Conservation (phyloP, 2,329 filamentous ascomycete genomes). For the Stagonosporopsis cucurbitacearum region DNA sequence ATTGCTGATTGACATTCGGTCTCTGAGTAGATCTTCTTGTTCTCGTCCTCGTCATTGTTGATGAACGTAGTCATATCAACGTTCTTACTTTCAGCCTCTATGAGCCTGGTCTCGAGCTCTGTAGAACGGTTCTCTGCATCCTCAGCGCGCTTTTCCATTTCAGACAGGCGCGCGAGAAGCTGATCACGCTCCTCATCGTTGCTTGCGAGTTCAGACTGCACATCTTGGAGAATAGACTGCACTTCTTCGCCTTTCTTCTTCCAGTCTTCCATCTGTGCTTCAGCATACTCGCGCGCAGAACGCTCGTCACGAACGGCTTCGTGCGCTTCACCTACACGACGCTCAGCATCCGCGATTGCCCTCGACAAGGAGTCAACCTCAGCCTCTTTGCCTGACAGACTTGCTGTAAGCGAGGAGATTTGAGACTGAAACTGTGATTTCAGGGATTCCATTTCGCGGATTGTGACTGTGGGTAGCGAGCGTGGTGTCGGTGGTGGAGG, state of each 20-base stretch:
- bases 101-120: slow-evolving; percentile 63
- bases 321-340: slow-evolving; percentile 83
- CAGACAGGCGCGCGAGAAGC: slow-evolving; percentile 74
- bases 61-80: slow-evolving; percentile 70
- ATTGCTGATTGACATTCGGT: slow-evolving; percentile 68
- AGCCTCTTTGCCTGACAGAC: slow-evolving; percentile 89
- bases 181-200: slow-evolving; percentile 83
- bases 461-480: slow-evolving; percentile 87
- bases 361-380: slow-evolving; percentile 87
- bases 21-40: slow-evolving; percentile 48
- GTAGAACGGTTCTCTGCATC: slow-evolving; percentile 77
- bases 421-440: slow-evolving; percentile 92
- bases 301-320: slow-evolving; percentile 83
- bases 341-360: slow-evolving; percentile 88
- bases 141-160: slow-evolving; percentile 75
- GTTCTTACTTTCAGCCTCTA: slow-evolving; percentile 69
- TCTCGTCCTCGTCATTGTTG: slow-evolving; percentile 44
- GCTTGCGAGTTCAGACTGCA: slow-evolving; percentile 80
- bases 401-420: slow-evolving; percentile 92
- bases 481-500: slow-evolving; percentile 92
- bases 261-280: slow-evolving; percentile 80
- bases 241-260: slow-evolving; percentile 85
- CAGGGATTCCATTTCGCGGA: slow-evolving; percentile 88
- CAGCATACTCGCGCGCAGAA: slow-evolving; percentile 71
- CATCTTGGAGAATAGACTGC: slow-evolving; percentile 77